phyloP scores from a whole-genome alignment of 2,329 filamentous ascomycete genomes.

The Graphilbum ipis-grandicollis region DNA sequence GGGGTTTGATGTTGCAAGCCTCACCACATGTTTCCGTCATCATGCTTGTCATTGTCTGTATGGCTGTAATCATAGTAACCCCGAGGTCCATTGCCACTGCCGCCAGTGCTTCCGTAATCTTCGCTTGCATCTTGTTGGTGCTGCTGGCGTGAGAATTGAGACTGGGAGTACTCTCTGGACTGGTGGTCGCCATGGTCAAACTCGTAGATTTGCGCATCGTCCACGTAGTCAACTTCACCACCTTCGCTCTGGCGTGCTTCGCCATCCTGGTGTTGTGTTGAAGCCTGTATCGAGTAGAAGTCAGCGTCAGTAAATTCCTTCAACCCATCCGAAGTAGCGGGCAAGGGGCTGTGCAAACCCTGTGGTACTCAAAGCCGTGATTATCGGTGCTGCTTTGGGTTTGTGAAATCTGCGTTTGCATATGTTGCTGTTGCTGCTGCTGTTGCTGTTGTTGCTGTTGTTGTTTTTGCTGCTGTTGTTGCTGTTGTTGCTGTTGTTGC shows the following conservation, averaged over 20 bases:
- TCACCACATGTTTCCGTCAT: constrained; percentile 13
- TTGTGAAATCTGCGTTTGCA: constrained; percentile 10
- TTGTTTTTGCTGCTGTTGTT: constrained; percentile 27
- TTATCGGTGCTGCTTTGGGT: constrained; percentile 11
- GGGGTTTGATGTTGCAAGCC: not conserved
- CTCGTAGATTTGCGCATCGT: constrained; percentile 18
- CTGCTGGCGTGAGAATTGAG: not conserved
- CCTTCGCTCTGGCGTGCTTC: constrained; percentile 8
- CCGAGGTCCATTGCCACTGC: not conserved
- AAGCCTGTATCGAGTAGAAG: constrained; percentile 9
- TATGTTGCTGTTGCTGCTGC: constrained; percentile 24
- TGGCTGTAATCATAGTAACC: constrained; percentile 12
- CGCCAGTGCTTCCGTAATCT: not conserved
- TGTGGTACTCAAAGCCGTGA: constrained; percentile 20
- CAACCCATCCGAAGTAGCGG: too few species aligned
- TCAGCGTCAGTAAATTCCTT: too few species aligned
- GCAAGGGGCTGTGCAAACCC: constrained; percentile 11
- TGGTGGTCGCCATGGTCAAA: constrained; percentile 14
- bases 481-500: constrained; percentile 26
- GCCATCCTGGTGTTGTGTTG: constrained; percentile 13
- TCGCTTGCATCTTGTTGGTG: not conserved
- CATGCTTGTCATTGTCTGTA: constrained; percentile 7
- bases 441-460: constrained; percentile 27
- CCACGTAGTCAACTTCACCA: constrained; percentile 13
- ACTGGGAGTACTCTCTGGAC: not conserved